phyloP scores from a whole-genome alignment of 176 grass and related monocot genomes.

The Lolium perenne region DNA sequence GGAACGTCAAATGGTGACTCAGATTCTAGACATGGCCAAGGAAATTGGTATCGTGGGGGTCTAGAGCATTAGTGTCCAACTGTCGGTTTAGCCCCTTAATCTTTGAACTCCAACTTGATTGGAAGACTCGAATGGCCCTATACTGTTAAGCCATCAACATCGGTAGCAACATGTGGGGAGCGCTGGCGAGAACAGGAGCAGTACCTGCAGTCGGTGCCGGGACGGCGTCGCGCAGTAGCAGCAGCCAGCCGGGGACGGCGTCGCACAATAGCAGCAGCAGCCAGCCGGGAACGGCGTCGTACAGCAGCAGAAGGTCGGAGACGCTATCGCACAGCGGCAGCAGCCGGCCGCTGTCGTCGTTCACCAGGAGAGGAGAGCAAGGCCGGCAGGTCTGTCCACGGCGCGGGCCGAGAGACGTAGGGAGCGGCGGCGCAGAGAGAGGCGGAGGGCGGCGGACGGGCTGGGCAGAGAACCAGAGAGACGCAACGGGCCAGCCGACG shows the following conservation, averaged over 20 bases:
- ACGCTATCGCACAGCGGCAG: no score
- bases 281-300: no score
- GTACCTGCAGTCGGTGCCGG: neutral
- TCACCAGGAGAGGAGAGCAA: no score
- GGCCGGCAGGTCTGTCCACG: no score
- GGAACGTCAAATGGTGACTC: neutral
- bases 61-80: neutral
- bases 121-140: neutral
- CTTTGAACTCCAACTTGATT: neutral
- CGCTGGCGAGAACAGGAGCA: neutral
- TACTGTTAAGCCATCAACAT: neutral
- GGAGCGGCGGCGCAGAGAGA: no score
- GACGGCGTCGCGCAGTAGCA: neutral
- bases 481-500: no score
- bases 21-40: neutral
- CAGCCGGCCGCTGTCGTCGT: no score
- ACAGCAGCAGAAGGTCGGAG: no score
- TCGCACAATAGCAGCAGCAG: neutral
- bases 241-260: no score
- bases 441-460: no score
- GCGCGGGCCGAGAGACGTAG: no score
- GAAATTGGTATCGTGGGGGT: neutral
- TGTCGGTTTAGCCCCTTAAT: neutral
- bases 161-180: neutral
- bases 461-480: no score